Conservation (phyloP, 352 stramenopile species). For the Peronosclerospora sorghi region DNA sequence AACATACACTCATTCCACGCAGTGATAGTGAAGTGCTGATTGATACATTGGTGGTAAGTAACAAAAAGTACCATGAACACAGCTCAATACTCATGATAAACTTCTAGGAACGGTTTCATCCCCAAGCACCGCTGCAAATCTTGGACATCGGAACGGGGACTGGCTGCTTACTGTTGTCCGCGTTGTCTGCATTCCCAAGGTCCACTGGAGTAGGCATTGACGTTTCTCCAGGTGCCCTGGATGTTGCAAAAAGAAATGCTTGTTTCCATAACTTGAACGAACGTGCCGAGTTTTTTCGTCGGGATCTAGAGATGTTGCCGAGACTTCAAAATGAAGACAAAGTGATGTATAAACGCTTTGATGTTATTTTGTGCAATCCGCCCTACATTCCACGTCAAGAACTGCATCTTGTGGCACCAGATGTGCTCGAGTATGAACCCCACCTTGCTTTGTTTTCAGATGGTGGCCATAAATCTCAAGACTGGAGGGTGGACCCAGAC, state of each 20-base stretch:
- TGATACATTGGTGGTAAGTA: slow-evolving; percentile 46
- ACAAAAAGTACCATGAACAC: background rate
- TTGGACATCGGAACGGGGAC: slow-evolving; percentile 65
- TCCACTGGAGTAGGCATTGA: slow-evolving; percentile 52
- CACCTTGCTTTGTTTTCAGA: slow-evolving; percentile 64
- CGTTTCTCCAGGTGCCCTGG: slow-evolving; percentile 39
- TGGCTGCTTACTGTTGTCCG: slow-evolving; percentile 53
- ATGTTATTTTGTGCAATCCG: slow-evolving; percentile 64
- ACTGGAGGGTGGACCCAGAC: slow-evolving; percentile 10
- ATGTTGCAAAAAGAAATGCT: slow-evolving; percentile 44
- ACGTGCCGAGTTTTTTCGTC: slow-evolving; percentile 19
- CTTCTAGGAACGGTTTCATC: slow-evolving; percentile 31
- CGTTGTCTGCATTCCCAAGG: slow-evolving; percentile 43
- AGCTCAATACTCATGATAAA: background rate
- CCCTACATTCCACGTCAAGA: slow-evolving; percentile 58
- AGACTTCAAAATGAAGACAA: slow-evolving; percentile 5
- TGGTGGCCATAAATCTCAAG: slow-evolving; percentile 10
- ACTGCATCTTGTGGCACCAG: slow-evolving; percentile 35
- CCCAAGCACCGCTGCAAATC: slow-evolving; percentile 27
- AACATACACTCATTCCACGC: slow-evolving; percentile 65
- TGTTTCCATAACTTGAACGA: slow-evolving; percentile 9
- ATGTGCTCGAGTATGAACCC: slow-evolving; percentile 58
- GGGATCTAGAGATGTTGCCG: slow-evolving; percentile 17
- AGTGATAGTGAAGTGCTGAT: slow-evolving; percentile 75
- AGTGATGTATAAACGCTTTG: slow-evolving; percentile 31